Base-by-base conservation (phyloP, 2,329 filamentous ascomycete species). In the Periglandula ipomoeae region DNA sequence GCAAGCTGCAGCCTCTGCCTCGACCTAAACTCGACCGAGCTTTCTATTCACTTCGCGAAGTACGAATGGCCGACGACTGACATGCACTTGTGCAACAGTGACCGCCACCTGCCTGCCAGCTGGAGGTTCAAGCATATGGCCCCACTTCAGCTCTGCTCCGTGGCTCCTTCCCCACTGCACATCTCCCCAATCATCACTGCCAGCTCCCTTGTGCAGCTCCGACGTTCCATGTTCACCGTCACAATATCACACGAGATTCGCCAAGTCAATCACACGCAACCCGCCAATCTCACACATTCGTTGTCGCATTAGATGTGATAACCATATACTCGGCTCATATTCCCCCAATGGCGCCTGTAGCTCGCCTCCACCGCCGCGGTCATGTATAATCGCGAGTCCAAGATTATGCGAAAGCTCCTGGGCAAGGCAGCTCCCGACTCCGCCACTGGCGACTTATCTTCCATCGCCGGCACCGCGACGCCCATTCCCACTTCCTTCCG, bases 401-500 rank as follows among this genome's bases (percentile, higher is more conserved):
- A 69, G 64, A 78, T 78, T 53, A 79, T 82, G 73, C 75, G 78
- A 61, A 78, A 79, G 67, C 72, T 81, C 22, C 73, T 81, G 27
- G 77, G 78, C 61, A 78, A 78, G 58, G 65, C 70, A 50, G 63
- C 70, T 24, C 66, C 69, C 55, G 72, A 77, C 52, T 68, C 73
- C 52, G 64, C 69, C 38, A 61, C 70, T 50, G 72, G 70, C 53
- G 67, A 73, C 54, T 61, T 69, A 13, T 66, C 49, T n/a, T 51
- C 70, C 37, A 63, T 75, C 49, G 70, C 75, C 49, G 72, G 69
- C 58, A 73, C 75, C 3, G 68, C 65, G 56, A 64, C 59, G 44
- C 62, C 62, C 10, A 58, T 59, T 24, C 62, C 53, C 37, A 57
- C 61, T 27, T 65, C 71, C 5, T 73, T 75, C 53, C 77, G 79